These are phyloP conservation scores for Leccinum ochraceum DNA, from an alignment of 768 basidiomycete genomes.

Conservation along the genomic window DNA sequence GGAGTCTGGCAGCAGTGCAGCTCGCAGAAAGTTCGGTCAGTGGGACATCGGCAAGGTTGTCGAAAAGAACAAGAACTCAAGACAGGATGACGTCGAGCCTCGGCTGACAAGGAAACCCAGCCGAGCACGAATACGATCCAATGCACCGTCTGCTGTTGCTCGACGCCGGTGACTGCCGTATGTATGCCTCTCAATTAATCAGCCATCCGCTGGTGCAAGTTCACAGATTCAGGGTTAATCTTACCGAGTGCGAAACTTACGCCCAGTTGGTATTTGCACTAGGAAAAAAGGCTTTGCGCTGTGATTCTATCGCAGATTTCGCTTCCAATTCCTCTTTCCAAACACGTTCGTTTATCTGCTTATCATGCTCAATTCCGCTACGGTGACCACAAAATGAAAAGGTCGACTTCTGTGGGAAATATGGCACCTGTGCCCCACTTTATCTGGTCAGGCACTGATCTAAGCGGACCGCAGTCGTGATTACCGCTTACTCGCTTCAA, in stretches of 20 bases:
- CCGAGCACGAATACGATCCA: constrained; percentile 27
- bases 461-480: constrained; percentile 24
- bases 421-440: constrained; percentile 20
- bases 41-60: constrained; percentile 43
- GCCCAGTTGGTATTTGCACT: background rate
- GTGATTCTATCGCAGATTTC: constrained; percentile 7
- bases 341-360: constrained; percentile 15
- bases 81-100: constrained; percentile 26
- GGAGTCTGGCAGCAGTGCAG: constrained; percentile 77
- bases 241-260: constrained; percentile 9
- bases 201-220: constrained; percentile 5
- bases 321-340: constrained; percentile 8
- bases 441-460: constrained; percentile 33
- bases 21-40: constrained; percentile 71
- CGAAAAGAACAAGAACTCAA: constrained; percentile 26
- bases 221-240: constrained; percentile 24
- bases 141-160: constrained; percentile 14
- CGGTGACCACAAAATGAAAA: constrained; percentile 28
- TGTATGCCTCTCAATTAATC: constrained; percentile 4
- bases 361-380: constrained; percentile 18
- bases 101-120: constrained; percentile 31
- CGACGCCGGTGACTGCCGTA: constrained; percentile 31
- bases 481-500: constrained; percentile 28
- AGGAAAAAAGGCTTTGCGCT: background rate
- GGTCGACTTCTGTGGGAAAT: constrained; percentile 24